Percentiles rank a stretch among this genome's conserved stretches.
phyloP scores from a whole-genome alignment of 306 rosid species.

The Hippophae gyantsensis region DNA sequence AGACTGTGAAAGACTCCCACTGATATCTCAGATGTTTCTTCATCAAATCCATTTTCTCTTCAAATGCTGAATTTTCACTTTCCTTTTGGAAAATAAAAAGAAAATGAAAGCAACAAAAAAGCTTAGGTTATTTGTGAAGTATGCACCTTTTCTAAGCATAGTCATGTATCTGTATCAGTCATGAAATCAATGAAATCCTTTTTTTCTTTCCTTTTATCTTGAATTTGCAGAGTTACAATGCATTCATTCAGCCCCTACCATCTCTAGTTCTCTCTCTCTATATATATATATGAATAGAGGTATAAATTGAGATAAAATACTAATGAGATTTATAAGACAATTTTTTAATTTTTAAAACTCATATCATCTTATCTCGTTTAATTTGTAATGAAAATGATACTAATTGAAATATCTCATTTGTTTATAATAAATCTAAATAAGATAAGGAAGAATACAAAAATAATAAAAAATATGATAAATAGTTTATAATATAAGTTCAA shows the following conservation, averaged over 20 bases:
- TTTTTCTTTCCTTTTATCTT: conserved; percentile 10
- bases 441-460: no score
- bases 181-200: conserved; percentile 33
- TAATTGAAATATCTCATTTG: no score
- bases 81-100: conserved; percentile 4
- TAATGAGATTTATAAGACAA: no score
- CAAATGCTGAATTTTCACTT: conserved; percentile 15
- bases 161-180: conserved; percentile 22
- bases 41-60: neutral
- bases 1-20: conserved; percentile 14
- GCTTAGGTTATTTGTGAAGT: conserved; percentile 26
- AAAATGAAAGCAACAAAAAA: conserved; percentile 7
- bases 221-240: conserved; percentile 12
- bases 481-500: no score
- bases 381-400: no score
- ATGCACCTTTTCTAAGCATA: conserved; percentile 19
- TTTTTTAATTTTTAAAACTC: no score
- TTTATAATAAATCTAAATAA: no score
- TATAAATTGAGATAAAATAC: no score
- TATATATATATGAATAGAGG: neutral
- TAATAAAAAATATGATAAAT: no score
- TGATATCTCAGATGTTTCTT: conserved; percentile 6
- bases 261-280: conserved; percentile 7
- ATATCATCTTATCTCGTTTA: no score
- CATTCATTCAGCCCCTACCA: conserved; percentile 5